Conservation (phyloP, 768 basidiomycete genomes). For the Dentipellis fragilis region DNA sequence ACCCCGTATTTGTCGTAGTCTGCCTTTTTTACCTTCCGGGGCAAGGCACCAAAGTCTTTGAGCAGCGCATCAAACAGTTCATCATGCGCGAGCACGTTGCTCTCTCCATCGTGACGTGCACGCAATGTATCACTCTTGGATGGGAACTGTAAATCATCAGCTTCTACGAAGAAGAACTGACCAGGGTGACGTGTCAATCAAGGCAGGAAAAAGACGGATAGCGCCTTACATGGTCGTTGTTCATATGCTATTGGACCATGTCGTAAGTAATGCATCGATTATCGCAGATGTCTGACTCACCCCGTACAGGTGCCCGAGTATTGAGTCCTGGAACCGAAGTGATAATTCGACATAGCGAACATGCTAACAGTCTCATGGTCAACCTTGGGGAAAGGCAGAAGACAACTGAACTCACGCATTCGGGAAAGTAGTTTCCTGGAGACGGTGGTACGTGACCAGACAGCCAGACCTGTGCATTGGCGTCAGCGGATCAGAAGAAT, state of each 20-base stretch:
- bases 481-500: conserved; percentile 9
- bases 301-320: conserved; percentile 78
- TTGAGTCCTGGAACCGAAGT: conserved; percentile 79
- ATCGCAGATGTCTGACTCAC: conserved; percentile 33
- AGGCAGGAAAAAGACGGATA: neutral
- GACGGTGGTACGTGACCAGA: conserved; percentile 85
- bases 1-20: conserved; percentile 62
- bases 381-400: conserved; percentile 4
- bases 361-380: conserved; percentile 28
- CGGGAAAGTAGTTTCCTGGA: conserved; percentile 69
- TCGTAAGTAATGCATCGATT: neutral
- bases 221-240: conserved; percentile 61
- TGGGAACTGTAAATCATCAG: conserved; percentile 17
- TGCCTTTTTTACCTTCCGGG: conserved; percentile 35
- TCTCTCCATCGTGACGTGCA: conserved; percentile 6
- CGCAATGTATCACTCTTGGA: conserved; percentile 2
- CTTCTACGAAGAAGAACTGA: conserved; percentile 26
- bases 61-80: conserved; percentile 49
- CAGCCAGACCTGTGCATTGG: conserved; percentile 32
- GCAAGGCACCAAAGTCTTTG: conserved; percentile 56
- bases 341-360: conserved; percentile 64
- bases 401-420: conserved; percentile 52
- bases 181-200: neutral
- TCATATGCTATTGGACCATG: conserved; percentile 52
- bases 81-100: conserved; percentile 16